A percentile compares a stretch with the other conserved stretches of the same genome.
phyloP scores from a whole-genome alignment of 164 flowering plant genomes.

The Malania oleifera region DNA sequence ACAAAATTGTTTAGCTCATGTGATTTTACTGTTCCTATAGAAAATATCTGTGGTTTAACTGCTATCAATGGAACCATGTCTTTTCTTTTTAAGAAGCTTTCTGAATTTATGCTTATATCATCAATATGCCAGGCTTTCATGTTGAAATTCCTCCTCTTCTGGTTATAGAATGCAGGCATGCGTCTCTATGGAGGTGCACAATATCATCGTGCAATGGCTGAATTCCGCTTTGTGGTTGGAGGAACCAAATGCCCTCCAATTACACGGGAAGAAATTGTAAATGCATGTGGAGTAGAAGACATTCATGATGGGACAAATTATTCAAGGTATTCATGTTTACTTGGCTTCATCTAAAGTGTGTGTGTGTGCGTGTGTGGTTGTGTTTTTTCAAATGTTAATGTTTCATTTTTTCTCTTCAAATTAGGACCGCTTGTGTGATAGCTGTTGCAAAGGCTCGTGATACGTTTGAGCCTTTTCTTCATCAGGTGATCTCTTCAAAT shows the following conservation, averaged over 20 bases:
- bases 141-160: slow-evolving; percentile 1
- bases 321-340: slow-evolving; percentile 53
- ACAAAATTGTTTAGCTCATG: not conserved
- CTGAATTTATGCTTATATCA: too few species aligned
- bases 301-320: slow-evolving; percentile 97
- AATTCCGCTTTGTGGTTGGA: slow-evolving; percentile 95
- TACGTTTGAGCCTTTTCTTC: slow-evolving; percentile 92
- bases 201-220: slow-evolving; percentile 99
- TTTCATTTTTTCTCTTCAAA: not conserved
- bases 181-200: slow-evolving; percentile 99
- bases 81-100: not conserved
- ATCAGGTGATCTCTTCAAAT: slow-evolving; percentile 49
- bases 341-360: not conserved
- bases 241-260: slow-evolving; percentile 94
- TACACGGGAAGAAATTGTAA: slow-evolving; percentile 92
- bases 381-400: too few species aligned
- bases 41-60: too few species aligned
- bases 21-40: not conserved
- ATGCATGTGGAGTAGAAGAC: slow-evolving; percentile 99
- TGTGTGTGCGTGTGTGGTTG: too few species aligned
- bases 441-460: slow-evolving; percentile 98
- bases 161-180: slow-evolving; percentile 86
- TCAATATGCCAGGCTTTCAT: too few species aligned
- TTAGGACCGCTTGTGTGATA: slow-evolving; percentile 93
- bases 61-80: not conserved